phyloP scores from a whole-genome alignment of 148 eudicot species.

The Fagopyrum homotropicum region DNA sequence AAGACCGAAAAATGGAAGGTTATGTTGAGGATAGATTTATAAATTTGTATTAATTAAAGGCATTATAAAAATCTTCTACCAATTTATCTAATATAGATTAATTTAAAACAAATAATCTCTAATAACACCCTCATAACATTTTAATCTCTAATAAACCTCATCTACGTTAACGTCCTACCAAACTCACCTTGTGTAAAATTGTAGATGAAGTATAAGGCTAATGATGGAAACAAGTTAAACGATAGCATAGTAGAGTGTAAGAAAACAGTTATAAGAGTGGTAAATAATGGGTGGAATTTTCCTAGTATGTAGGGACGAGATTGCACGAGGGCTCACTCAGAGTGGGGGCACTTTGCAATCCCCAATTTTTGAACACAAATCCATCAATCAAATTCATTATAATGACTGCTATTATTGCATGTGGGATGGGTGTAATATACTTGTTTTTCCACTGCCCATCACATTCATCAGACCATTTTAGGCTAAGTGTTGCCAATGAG shows the following conservation, averaged over 20 bases:
- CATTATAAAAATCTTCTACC: too few species aligned
- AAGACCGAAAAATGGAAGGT: too few species aligned
- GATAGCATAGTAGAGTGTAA: background rate
- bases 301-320: background rate
- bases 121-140: too few species aligned
- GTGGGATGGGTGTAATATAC: background rate
- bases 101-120: too few species aligned
- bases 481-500: background rate
- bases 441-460: background rate
- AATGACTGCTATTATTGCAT: background rate
- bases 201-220: too few species aligned
- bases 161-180: too few species aligned
- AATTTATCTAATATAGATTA: too few species aligned
- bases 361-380: background rate
- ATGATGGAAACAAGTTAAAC: background rate
- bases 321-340: conserved; percentile 10
- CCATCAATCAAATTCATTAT: too few species aligned
- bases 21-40: too few species aligned
- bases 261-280: background rate
- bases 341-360: conserved; percentile 4
- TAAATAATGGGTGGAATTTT: background rate
- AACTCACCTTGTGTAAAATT: too few species aligned
- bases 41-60: too few species aligned
- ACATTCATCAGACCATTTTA: conserved; percentile 7
- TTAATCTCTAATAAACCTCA: too few species aligned